phyloP scores from a whole-genome alignment of 2,329 filamentous ascomycete species.

The Rhexocercosporidium sp. region DNA sequence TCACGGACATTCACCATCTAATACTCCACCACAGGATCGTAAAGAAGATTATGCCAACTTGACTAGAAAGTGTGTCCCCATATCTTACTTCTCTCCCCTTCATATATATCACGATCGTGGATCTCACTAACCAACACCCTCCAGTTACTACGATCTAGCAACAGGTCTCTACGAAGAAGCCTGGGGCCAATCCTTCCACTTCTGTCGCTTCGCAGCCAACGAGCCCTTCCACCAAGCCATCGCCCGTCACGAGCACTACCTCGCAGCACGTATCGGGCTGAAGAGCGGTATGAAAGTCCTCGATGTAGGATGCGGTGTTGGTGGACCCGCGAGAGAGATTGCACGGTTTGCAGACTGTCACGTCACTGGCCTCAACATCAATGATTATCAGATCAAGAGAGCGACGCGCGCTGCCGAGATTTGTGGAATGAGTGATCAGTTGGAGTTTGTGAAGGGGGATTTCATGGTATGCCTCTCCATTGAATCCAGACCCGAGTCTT shows the following conservation, averaged over 20 bases:
- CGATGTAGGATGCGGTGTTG: conserved; percentile 96
- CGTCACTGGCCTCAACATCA: conserved; percentile 95
- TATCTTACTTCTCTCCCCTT: background rate
- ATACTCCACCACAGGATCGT: background rate
- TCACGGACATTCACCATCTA: background rate
- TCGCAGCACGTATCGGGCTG: conserved; percentile 87
- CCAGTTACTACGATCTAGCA: conserved; percentile 93
- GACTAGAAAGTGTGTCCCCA: conserved; percentile 78
- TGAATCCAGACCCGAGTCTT: background rate
- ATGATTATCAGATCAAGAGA: conserved; percentile 97
- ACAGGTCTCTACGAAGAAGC: conserved; percentile 97
- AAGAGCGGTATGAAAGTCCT: conserved; percentile 87
- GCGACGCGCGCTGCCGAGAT: conserved; percentile 84
- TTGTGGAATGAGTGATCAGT: conserved; percentile 79
- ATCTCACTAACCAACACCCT: conserved; percentile 30
- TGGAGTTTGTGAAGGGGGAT: conserved; percentile 90
- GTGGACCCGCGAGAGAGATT: conserved; percentile 93
- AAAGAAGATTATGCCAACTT: conserved; percentile 75
- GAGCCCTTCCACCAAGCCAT: conserved; percentile 92
- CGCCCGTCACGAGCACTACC: conserved; percentile 96
- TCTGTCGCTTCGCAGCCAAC: conserved; percentile 88
- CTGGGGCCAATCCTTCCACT: conserved; percentile 97
- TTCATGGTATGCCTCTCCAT: conserved; percentile 71
- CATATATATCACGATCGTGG: background rate
- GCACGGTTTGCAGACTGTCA: conserved; percentile 93